A percentile compares a stretch with the other conserved stretches of the same genome.
These are phyloP conservation scores for Fusarium newnesense DNA, from an alignment of 2,329 filamentous ascomycete species.

Conservation along the genomic window DNA sequence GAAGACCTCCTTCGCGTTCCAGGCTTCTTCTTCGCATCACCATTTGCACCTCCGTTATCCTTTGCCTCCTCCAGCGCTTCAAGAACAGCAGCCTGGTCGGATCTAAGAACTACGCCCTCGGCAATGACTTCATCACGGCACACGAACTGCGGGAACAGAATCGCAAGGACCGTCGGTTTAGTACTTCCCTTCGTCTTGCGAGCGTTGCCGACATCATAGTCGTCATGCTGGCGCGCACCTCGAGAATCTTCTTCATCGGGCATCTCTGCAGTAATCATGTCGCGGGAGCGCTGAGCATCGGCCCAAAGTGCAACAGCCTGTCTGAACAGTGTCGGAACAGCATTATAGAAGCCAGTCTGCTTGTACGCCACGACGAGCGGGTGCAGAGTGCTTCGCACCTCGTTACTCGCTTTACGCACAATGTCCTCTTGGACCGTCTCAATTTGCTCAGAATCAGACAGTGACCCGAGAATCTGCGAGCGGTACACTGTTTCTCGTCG, in stretches of 20 bases:
- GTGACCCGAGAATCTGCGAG: constrained; percentile 42
- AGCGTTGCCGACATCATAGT: constrained; percentile 27
- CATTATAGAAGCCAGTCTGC: constrained; percentile 40
- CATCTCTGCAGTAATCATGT: constrained; percentile 40
- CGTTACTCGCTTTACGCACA: constrained; percentile 41
- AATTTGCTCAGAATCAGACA: constrained; percentile 30
- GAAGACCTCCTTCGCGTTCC: constrained; percentile 20
- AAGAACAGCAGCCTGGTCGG: constrained; percentile 33
- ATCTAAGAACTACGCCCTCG: constrained; percentile 41
- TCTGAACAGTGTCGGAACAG: constrained; percentile 38
- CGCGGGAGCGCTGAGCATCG: constrained; percentile 39
- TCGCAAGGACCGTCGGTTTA: constrained; percentile 16
- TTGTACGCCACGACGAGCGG: constrained; percentile 39
- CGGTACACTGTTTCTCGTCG: constrained; percentile 42
- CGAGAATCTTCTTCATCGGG: constrained; percentile 36
- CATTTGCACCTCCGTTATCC: constrained; percentile 8
- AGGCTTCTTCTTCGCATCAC: constrained; percentile 25
- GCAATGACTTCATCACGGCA: constrained; percentile 38
- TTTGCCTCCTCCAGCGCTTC: constrained; percentile 30
- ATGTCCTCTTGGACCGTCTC: constrained; percentile 39
- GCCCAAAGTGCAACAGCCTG: constrained; percentile 42
- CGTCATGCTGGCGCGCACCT: constrained; percentile 32
- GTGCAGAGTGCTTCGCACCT: constrained; percentile 34
- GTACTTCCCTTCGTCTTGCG: constrained; percentile 10
- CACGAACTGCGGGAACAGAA: constrained; percentile 43